phyloP scores from a whole-genome alignment of 2,329 filamentous ascomycete species.

The Aspergillus piperis region DNA sequence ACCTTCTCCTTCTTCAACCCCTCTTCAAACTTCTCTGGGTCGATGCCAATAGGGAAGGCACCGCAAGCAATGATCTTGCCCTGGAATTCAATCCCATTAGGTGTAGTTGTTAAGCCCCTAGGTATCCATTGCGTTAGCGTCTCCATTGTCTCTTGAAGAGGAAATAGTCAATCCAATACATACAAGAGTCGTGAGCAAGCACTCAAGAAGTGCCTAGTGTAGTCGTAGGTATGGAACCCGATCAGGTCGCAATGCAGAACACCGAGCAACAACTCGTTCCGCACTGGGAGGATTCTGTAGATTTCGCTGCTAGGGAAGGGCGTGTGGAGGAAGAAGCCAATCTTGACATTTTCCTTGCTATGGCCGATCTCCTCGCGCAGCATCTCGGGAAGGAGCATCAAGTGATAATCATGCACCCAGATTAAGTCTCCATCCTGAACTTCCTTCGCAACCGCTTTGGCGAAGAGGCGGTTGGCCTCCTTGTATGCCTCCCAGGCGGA shows the following conservation, averaged over 20 bases:
- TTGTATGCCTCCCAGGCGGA: constrained; percentile 88
- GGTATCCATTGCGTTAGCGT: constrained; percentile 15
- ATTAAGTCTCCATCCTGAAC: constrained; percentile 92
- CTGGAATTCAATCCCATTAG: constrained; percentile 89
- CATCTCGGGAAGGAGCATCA: constrained; percentile 96
- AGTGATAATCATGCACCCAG: constrained; percentile 98
- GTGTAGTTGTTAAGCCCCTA: constrained; percentile 66
- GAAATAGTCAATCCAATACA: constrained; percentile 30
- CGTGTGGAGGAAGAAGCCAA: constrained; percentile 97
- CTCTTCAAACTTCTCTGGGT: constrained; percentile 93
- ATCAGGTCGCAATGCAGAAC: constrained; percentile 92
- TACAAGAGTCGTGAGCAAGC: constrained; percentile 92
- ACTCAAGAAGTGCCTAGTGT: constrained; percentile 95
- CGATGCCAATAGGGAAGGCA: constrained; percentile 96
- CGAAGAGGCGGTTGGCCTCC: constrained; percentile 90
- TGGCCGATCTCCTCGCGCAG: constrained; percentile 83
- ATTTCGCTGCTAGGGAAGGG: constrained; percentile 97
- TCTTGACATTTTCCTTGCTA: constrained; percentile 87
- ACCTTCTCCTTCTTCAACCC: constrained; percentile 83
- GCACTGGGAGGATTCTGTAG: constrained; percentile 90
- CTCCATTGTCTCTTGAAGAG: constrained; percentile 5
- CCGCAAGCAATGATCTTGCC: constrained; percentile 87
- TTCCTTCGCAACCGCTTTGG: constrained; percentile 80
- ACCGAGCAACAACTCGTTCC: constrained; percentile 82
- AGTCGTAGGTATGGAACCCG: constrained; percentile 98